Evolutionary conservation across 257 asterid genomes (phyloP), one percentile per base, ranked within the genome.

Genomic region (Petrea volubilis): DNA sequence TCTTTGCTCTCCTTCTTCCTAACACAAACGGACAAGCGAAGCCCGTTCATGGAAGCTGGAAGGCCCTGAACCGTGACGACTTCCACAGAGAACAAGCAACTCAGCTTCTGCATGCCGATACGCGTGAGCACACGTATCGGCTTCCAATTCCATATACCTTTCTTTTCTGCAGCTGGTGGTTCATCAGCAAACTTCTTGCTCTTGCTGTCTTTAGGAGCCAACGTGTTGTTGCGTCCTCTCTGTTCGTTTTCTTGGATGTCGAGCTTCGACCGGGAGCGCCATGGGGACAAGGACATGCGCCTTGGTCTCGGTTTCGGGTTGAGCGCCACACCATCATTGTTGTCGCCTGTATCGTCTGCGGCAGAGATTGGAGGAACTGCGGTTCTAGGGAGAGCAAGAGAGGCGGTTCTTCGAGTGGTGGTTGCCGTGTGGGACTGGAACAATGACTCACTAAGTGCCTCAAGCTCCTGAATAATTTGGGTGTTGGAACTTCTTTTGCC

Each of bases 11-110:
- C 99, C 17, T 86, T 91, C 79, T 94, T 94, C 20, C 97, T 63
- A 1, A 91, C 97, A 33, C 93, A 89, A 52, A 94, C 96, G 0
- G 93, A 79, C 10, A 94, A 79, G 6, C 97, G 90, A 24, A 89
- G 96, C n/a, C 99, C 99, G 66, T 91, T 89, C 99, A 94, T 91
- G 6, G 99, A 86, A 15, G 91, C 46, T 0, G 93, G 96, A 10
- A 94, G 93, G 53, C 87, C 82, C 23, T 89, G 87, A 17, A 84
- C 88, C 0, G 97, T 68, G 0, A 89, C 97, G 1, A 94, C 96
- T 75, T 91, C 97, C 0, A 94, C 83, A 1, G 97, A 94, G 79
- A 94, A 89, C 36, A 94, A 66, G 70, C 99, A 94, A 67, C 96
- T 94, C 29, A 89, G 82, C 77, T 91, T 94, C 79, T 89, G 97